Evolutionary conservation across 2,329 filamentous ascomycete genomes (phyloP).

Genomic region (Zarea fungicola): DNA sequence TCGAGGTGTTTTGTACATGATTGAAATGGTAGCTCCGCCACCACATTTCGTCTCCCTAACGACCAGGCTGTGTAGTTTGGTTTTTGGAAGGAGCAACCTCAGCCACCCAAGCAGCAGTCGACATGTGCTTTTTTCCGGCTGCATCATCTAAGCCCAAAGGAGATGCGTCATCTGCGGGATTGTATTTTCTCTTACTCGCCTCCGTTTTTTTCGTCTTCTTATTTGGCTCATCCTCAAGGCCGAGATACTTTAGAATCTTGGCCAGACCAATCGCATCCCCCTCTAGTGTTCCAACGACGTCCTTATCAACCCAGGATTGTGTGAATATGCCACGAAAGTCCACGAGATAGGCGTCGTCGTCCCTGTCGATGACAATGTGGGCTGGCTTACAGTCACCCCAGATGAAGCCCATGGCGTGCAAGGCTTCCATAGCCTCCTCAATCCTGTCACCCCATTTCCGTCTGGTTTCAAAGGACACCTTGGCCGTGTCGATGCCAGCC

Average conservation of each 20-base stretch:
- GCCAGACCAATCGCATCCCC: background rate
- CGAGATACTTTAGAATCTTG: background rate
- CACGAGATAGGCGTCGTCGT: background rate
- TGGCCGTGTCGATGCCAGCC: background rate
- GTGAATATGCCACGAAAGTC: background rate
- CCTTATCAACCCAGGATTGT: background rate
- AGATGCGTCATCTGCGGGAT: too few relatives aligned
- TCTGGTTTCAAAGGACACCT: background rate
- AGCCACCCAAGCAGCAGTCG: too few relatives aligned
- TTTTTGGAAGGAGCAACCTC: too few relatives aligned
- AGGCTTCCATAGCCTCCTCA: background rate
- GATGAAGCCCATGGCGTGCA: background rate
- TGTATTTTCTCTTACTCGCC: too few relatives aligned
- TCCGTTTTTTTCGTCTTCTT: too few relatives aligned
- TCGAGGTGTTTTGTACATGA: too few relatives aligned
- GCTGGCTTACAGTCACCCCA: conserved; percentile 2
- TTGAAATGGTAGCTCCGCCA: too few relatives aligned
- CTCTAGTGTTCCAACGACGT: background rate
- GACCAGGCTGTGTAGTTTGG: too few relatives aligned
- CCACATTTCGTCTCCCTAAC: too few relatives aligned
- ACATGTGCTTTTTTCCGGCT: too few relatives aligned
- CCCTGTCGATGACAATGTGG: background rate
- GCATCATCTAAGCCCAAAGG: too few relatives aligned
- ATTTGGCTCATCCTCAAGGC: too few relatives aligned
- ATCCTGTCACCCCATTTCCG: conserved; percentile 1